These are phyloP conservation scores for Tolypocladium pustulatum DNA, from an alignment of 2,329 filamentous ascomycete species.

Conservation along the genomic window DNA sequence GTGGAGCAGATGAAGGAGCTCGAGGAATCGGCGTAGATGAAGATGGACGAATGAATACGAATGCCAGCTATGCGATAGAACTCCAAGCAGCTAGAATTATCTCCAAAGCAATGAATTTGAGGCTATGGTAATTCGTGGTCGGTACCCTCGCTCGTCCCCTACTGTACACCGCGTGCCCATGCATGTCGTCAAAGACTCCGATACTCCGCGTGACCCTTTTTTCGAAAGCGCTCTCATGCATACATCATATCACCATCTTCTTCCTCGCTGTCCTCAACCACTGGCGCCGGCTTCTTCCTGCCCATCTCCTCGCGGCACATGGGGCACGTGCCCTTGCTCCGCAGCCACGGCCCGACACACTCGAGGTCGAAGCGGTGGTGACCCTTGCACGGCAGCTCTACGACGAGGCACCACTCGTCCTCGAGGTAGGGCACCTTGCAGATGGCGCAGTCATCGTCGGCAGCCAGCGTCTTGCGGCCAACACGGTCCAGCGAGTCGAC, in stretches of 20 bases:
- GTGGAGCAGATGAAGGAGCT: conserved; percentile 12
- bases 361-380: conserved; percentile 54
- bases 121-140: background rate
- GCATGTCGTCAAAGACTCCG: background rate
- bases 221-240: conserved; percentile 11
- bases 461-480: conserved; percentile 33
- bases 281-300: conserved; percentile 38
- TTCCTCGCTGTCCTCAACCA: conserved; percentile 36
- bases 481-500: conserved; percentile 51
- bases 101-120: background rate
- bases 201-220: background rate
- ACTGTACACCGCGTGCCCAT: background rate
- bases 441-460: conserved; percentile 49
- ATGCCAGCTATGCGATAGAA: background rate
- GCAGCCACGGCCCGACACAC: conserved; percentile 55
- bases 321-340: conserved; percentile 53
- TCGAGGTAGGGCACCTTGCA: conserved; percentile 52
- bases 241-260: conserved; percentile 41
- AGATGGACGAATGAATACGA: background rate
- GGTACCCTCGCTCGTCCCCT: background rate
- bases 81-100: background rate
- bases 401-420: conserved; percentile 51
- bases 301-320: conserved; percentile 51
- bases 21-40: conserved; percentile 4
- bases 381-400: conserved; percentile 51